Base-by-base conservation (phyloP, 768 basidiomycete species). In the Tylopilus felleus region DNA sequence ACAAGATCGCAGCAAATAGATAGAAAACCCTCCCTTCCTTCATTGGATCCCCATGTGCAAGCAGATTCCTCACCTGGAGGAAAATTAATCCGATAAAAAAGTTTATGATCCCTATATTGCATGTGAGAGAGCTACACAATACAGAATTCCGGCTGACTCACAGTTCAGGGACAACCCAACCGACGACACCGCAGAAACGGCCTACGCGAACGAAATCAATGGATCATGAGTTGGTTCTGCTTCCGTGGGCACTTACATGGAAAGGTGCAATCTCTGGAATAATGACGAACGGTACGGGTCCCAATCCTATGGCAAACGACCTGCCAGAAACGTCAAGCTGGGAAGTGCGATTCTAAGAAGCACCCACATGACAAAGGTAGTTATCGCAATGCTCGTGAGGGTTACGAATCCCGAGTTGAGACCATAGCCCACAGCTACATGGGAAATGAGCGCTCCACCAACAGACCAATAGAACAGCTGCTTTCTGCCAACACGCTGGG, bases 21-120 rank as follows among this genome's bases (percentile, higher is more conserved):
- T 87, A 95, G 67, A 98, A 98, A 3, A 98, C 84, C 43, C 88
- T 79, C n/a, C 93, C 93, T 62, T 90, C 87, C 59, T 89, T 87
- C 62, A 62, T 61, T 1, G 74, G 68, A 41, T 78, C 75, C 1
- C 82, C 84, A 3, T 78, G 78, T 9, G 90, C 79, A 41, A 98
- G 77, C 19, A 80, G 60, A 69, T 91, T 84, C 51, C 92, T 84
- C 36, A 97, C 71, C 0, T 93, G 94, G 21, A 98, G 75, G 73
- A 98, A 98, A 22, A 82, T 67, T 5, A 97, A 73, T 10, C 92
- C 92, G 22, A 98, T 86, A 55, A 85, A 40, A 63, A 97, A 95
- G 69, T 96, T 97, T 27, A 80, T 73, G 40, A 84, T 79, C 94
- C 94, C 93, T 90, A 52, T 23, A 40, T 36, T 42, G 51, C 46